These are phyloP conservation scores for Zopfochytrium polystomum DNA, from an alignment of 371 early-diverging fungal species.

Conservation along the genomic window DNA sequence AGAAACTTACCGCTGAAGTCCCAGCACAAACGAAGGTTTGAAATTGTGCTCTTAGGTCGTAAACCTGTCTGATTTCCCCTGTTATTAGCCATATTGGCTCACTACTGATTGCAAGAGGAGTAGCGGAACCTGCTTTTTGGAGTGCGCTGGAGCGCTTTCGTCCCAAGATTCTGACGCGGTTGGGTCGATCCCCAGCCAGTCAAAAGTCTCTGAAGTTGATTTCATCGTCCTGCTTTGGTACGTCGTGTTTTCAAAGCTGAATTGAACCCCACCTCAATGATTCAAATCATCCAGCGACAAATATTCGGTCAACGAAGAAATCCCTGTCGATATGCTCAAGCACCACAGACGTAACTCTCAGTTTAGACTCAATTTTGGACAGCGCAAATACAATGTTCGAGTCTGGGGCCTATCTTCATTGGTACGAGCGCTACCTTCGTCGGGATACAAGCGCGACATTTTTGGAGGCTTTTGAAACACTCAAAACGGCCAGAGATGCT, in stretches of 20 bases:
- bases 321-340: background rate
- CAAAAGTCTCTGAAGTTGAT: too few species aligned
- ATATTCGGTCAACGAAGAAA: background rate
- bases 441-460: background rate
- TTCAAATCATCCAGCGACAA: background rate
- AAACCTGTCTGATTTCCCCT: too few species aligned
- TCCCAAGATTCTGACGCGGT: too few species aligned
- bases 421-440: background rate
- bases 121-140: too few species aligned
- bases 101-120: too few species aligned
- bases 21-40: too few species aligned
- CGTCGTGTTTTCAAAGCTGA: too few species aligned
- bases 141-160: too few species aligned
- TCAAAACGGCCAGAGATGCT: background rate
- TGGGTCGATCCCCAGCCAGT: too few species aligned
- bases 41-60: too few species aligned
- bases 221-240: background rate
- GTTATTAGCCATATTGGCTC: too few species aligned
- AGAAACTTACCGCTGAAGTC: background rate
- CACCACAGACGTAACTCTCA: background rate
- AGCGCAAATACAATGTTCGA: background rate
- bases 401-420: background rate
- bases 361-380: background rate
- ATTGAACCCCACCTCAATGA: background rate
- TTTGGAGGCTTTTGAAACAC: background rate